Evolutionary conservation across 345 rosid genomes (phyloP), one percentile per base, ranked within the genome.

Genomic region (Microcos paniculata): DNA sequence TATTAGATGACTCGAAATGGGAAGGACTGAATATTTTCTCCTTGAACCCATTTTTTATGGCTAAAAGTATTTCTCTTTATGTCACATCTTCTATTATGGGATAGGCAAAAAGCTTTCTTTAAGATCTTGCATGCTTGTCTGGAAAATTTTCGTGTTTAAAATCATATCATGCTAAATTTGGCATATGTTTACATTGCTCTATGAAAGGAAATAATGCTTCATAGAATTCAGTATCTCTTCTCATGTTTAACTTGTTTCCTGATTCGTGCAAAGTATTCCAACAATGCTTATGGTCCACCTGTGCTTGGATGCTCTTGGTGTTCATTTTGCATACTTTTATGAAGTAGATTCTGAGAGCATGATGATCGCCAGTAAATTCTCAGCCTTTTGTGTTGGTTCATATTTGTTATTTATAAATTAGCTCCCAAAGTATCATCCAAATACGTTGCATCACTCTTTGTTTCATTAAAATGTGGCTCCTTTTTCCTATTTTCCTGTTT

Each of bases 321-420:
- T 66, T 67, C 28, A 16, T 26, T 68, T 67, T 46, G 18, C 57
- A 46, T 9, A 46, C 57, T 28, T 26, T 7, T 38, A 28, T 31
- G 73, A n/a, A 51, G 73, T 49, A 49, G 58, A 49, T 69, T 30
- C 61, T 43, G 55, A 15, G 55, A 43, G 56, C 35, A 51, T 6
- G 26, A 12, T 70, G 42, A 18, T 49, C 4, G 30, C 30, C 43
- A 4, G 49, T 52, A 33, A 21, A 52, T 43, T 57, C 8, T 35
- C 51, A n/a, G 3, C 72, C 0, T 21, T 33, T 53, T 42, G 21
- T n/a, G 40, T 72, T 57, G 4, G 9, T 53, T 72, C 30, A 9
- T 26, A 13, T 26, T 21, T 57, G 23, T 66, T 55, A 38, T 23
- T 40, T 67, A 68, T 51, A 62, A 51, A 75, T 14, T 45, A 46